Evolutionary conservation across 2,329 filamentous ascomycete genomes (phyloP), one percentile per base, ranked within the genome.

Genomic region (Botryotinia calthae): DNA sequence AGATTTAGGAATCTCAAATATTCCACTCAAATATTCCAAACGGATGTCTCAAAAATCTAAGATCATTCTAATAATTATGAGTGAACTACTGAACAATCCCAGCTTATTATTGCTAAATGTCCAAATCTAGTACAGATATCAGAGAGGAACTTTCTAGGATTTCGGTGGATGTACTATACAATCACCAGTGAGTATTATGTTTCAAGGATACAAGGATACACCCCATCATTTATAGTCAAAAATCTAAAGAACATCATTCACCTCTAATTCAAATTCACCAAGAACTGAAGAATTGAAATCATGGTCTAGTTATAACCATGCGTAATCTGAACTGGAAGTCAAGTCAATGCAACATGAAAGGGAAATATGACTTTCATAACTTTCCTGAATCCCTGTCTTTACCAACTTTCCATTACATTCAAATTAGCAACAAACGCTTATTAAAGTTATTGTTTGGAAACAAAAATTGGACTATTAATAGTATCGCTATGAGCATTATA

Each of bases 401-500:
- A 54, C 51, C 28, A 54, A 7, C 0, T 3, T 54, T 28, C 1
- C 5, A n/a, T 54, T 25, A 14, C 2, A 16, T 16, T 3, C 1
- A 2, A 9, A 25, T 5, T 2, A 1, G 7, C 2, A 18, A n/a
- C 5, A 28, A 28, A 28, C 18, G 3, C 0, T 28, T 4, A n/a
- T 54, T 28, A 5, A 18, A 28, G 4, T 14, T n/a, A 1, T n/a
- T n/a, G 1, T 51, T 51, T n/a, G 14, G 1, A 54, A 18, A 16
- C 2, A 28, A 18, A 18, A 54, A 18, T 3, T 6, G 28, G 7
- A 56, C 51, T 56, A 28, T 31, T 28, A 56, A 56, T 8, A 9
- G n/a, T 2, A 56, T 31, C 16, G 6, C 14, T 56, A 28, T 18
- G n/a, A 18, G 28, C 14, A 18, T 18, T n/a, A 18, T 16, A 2